These are phyloP conservation scores for Xylariaceae sp. DNA, from an alignment of 2,329 filamentous ascomycete species.

Conservation along the genomic window DNA sequence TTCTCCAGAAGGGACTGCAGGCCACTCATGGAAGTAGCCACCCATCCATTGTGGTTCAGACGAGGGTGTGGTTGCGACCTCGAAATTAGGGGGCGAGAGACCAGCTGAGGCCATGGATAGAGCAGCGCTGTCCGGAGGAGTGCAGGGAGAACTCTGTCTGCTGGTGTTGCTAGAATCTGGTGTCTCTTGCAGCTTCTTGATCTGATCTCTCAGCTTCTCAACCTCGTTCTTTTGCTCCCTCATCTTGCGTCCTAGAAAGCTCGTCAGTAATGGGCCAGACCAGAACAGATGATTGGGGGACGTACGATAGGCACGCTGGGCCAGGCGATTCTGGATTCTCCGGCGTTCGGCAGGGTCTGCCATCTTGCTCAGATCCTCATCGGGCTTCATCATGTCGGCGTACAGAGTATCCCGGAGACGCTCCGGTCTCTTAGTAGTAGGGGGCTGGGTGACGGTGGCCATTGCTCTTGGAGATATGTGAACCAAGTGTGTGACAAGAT, in stretches of 20 bases:
- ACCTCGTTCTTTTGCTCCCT: slow-evolving; percentile 25
- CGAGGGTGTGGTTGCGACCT: slow-evolving; percentile 15
- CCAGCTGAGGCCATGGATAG: slow-evolving; percentile 12
- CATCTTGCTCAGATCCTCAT: slow-evolving; percentile 23
- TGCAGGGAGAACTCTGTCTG: slow-evolving; percentile 20
- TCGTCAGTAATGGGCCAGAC: slow-evolving; percentile 4
- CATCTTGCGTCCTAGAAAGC: slow-evolving; percentile 21
- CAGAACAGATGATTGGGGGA: neutral
- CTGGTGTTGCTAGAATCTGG: slow-evolving; percentile 20
- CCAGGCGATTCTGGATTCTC: slow-evolving; percentile 22
- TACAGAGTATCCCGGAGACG: slow-evolving; percentile 22
- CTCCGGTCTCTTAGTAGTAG: slow-evolving; percentile 18
- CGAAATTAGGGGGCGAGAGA: slow-evolving; percentile 18
- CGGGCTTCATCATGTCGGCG: slow-evolving; percentile 25
- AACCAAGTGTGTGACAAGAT: slow-evolving; percentile 6
- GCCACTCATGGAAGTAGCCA: slow-evolving; percentile 22
- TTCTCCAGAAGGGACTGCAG: slow-evolving; percentile 16
- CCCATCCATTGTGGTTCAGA: slow-evolving; percentile 21
- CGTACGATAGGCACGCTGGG: slow-evolving; percentile 22
- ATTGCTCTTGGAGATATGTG: slow-evolving; percentile 14
- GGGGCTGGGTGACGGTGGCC: slow-evolving; percentile 14
- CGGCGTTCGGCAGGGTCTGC: slow-evolving; percentile 20
- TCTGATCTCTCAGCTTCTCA: slow-evolving; percentile 23
- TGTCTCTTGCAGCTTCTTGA: slow-evolving; percentile 22
- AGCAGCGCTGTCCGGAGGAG: slow-evolving; percentile 17